Base-by-base conservation (phyloP, 108 stramenopile species). In the Nannochloropsis salina region DNA sequence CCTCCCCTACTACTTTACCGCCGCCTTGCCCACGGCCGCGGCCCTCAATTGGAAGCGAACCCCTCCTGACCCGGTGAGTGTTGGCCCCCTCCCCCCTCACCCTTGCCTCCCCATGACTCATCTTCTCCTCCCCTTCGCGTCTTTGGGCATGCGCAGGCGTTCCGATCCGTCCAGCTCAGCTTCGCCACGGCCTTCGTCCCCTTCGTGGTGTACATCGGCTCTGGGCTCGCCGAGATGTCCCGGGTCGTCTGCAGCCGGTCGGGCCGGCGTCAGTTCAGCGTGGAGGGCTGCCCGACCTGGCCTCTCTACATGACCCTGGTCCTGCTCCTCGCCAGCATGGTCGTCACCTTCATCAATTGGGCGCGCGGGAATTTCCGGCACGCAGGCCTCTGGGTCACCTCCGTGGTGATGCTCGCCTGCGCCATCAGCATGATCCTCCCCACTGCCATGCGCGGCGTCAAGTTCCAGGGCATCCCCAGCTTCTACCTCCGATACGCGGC, bases 11-110 rank as follows among this genome's bases (percentile, higher is more conserved):
- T 74, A 74, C n/a, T 74, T 74, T n/a, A 74, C 61, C 2, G 61
- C 61, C 8, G 61, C 8, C 61, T 74, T 74, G 8, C 61, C 61
- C 15, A 74, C 61, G 20, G 61, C 20, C 61, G n/a, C 61, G 6
- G 61, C 61, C 61, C 61, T 74, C 61, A 74, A 74, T n/a, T 74
- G 61, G 61, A 74, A 74, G 61, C 61, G 61, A 15, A 74, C 61
- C 8, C 8, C n/a, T n/a, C 61, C 61, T 8, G 61, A 74, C n/a
- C 61, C 61, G 61, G 61, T 74, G 8, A 74, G 61, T 74, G 20
- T 2, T n/a, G 4, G 15, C 31, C 31, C 31, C 31, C 1, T 1
- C 31, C 31, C 31, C 3, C 61, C 47, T 1, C 61, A n/a, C 2
- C n/a, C 61, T 8, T 74, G 61, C 15, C n/a, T n/a, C 61, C 8